Evolutionary conservation across 2,329 filamentous ascomycete genomes (phyloP).

Genomic region (Emericellopsis atlantica): DNA sequence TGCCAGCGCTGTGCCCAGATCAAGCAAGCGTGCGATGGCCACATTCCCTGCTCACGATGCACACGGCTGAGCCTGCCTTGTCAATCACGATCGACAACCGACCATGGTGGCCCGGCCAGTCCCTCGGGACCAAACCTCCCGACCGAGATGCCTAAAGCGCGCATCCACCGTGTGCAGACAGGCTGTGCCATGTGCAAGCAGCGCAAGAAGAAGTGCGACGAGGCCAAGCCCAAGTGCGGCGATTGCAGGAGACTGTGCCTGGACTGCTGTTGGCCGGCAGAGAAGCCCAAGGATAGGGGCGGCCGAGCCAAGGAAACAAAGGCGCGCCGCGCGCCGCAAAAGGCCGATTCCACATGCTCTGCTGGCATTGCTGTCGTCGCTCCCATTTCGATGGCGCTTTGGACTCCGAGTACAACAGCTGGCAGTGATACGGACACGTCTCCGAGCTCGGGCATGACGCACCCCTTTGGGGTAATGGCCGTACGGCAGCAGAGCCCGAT

Average conservation of each 20-base stretch:
- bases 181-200: conserved; percentile 31
- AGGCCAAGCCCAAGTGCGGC: conserved; percentile 26
- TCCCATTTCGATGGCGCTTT: too few species aligned
- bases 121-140: neutral
- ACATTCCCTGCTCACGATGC: conserved; percentile 17
- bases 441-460: neutral
- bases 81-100: conserved; percentile 11
- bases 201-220: conserved; percentile 35
- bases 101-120: neutral
- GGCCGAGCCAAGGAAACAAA: neutral
- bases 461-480: neutral
- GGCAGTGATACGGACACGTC: neutral
- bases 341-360: neutral
- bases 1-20: conserved; percentile 22
- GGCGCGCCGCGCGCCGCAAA: neutral
- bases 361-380: too few species aligned
- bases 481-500: neutral
- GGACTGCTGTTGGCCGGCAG: conserved; percentile 16
- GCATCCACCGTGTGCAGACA: conserved; percentile 19
- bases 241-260: conserved; percentile 21
- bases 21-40: conserved; percentile 21
- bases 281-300: conserved; percentile 3
- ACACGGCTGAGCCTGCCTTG: conserved; percentile 18
- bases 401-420: neutral
- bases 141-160: conserved; percentile 15